Base-by-base conservation (phyloP, 768 basidiomycete genomes). In the Hericium erinaceus region DNA sequence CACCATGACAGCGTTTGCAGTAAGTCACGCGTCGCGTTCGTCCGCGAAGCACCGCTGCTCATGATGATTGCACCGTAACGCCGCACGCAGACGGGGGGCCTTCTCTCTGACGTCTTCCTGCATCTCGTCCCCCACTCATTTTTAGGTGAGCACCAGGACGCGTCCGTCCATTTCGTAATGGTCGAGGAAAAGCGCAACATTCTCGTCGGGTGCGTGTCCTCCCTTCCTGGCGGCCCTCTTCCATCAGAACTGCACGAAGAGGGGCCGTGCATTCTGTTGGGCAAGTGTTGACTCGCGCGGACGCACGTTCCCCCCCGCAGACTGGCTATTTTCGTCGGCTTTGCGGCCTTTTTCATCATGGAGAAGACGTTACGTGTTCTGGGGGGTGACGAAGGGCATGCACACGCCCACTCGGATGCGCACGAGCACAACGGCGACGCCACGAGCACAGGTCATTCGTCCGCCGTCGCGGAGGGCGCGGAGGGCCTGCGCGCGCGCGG, bases 1-100 rank as follows among this genome's bases (percentile, higher is more conserved):
- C 66, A 92, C 89, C 12, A 94, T 94, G 92, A 94, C 92, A 38
- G 89, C 92, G 6, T 94, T 94, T 69, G 92, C 92, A 59, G 89
- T 90, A 69, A 69, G 86, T 69, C 52, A 58, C 55, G 46, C 46
- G 46, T 61, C 22, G 37, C 49, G 40, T 48, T 48, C 48, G 48
- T 16, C 22, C 40, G 24, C 41, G 37, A 48, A 33, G 48, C 58
- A 24, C 24, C 51, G 41, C 38, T 18, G 55, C 39, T 10, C 24
- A 24, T 28, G 54, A 26, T 58, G 57, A 62, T 62, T 39, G 51
- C 54, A 26, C 39, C 18, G 22, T 51, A 26, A 40, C 38, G 28
- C 57, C 50, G 60, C 59, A 52, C 58, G 48, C 59, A 91, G 81
- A 94, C 92, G 10, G 93, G 93, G 37, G 93, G 93, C 28, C 79